Evolutionary conservation across 2,329 filamentous ascomycete species (phyloP), one percentile per base, ranked within the genome.

Genomic region (Claviceps cyperi): DNA sequence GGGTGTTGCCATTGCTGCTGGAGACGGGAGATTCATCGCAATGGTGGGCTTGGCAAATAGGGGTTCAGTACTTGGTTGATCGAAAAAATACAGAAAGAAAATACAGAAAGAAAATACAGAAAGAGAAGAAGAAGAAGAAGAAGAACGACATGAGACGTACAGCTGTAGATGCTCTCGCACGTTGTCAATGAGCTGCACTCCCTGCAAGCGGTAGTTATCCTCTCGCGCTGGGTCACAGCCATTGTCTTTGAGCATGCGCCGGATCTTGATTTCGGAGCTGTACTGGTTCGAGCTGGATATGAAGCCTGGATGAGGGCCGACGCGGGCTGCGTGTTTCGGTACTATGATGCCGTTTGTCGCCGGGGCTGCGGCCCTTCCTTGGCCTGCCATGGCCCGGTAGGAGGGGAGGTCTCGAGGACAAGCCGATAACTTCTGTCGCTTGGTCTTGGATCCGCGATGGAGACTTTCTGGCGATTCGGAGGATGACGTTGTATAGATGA

Each of bases 161-260:
- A 98, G 69, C 57, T 86, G 83, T 47, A 98, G 72, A 21, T 79
- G 78, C 58, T 83, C 80, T 46, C 91, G 78, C 41, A 94, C 84
- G 53, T 81, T 85, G 61, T 96, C 87, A 54, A 98, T 91, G 74
- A 91, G 84, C 52, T 87, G 79, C 9, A 96, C 83, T 17, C 91
- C 92, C 60, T 92, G 87, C 43, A 97, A 69, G 48, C 91, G 81
- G 56, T 87, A 80, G 53, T 70, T 80, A 60, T 91, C 86, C 64
- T 97, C 90, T 51, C 85, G 81, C 38, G 84, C 80, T 48, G 86
- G 81, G 60, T 86, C 84, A 59, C 83, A 80, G 39, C 81, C 80
- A 54, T 83, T 80, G 19, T 78, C 77, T 43, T 76, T 74, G 51
- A 94, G 76, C 64, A 82, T 81, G 60, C 80, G 78, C 53, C 88